A percentile compares a stretch with the other conserved stretches of the same genome.
These are phyloP conservation scores for Apophysomyces ossiformis DNA, from an alignment of 371 early-diverging fungal genomes.

Conservation along the genomic window DNA sequence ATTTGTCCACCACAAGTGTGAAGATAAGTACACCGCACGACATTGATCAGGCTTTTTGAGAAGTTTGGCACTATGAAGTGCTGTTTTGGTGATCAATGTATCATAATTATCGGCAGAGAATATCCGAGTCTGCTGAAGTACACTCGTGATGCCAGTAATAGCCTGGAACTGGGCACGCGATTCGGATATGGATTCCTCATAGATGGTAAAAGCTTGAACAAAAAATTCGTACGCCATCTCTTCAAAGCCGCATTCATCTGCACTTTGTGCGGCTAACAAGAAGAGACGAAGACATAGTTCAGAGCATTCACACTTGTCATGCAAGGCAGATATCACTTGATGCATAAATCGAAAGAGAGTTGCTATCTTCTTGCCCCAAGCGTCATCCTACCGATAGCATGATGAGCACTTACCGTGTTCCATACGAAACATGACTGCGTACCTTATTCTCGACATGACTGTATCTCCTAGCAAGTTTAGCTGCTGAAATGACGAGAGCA, in stretches of 20 bases:
- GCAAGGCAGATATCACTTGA: constrained; percentile 69
- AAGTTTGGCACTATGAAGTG: constrained; percentile 82
- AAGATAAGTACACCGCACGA: constrained; percentile 76
- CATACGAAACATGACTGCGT: constrained; percentile 8
- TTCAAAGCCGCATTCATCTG: constrained; percentile 82
- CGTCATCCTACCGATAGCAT: constrained; percentile 47
- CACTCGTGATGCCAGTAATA: constrained; percentile 80
- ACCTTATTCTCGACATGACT: constrained; percentile 48
- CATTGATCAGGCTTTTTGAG: constrained; percentile 93
- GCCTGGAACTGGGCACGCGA: constrained; percentile 86
- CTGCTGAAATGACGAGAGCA: constrained; percentile 71
- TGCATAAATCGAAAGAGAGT: constrained; percentile 76
- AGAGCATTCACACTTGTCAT: constrained; percentile 67
- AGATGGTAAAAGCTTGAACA: constrained; percentile 90
- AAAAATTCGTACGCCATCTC: constrained; percentile 91
- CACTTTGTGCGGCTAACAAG: constrained; percentile 80
- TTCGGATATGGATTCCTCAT: constrained; percentile 90
- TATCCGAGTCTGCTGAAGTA: constrained; percentile 75
- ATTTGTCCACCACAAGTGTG: constrained; percentile 88
- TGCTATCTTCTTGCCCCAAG: constrained; percentile 67
- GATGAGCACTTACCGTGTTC: neutral
- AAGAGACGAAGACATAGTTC: constrained; percentile 80
- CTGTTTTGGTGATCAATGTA: constrained; percentile 86
- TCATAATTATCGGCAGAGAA: constrained; percentile 87
- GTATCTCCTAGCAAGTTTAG: constrained; percentile 71